A percentile compares a stretch with the other conserved stretches of the same genome.
These are phyloP conservation scores for Maudiozyma barnettii DNA, from an alignment of 805 yeast genomes.

Conservation along the genomic window DNA sequence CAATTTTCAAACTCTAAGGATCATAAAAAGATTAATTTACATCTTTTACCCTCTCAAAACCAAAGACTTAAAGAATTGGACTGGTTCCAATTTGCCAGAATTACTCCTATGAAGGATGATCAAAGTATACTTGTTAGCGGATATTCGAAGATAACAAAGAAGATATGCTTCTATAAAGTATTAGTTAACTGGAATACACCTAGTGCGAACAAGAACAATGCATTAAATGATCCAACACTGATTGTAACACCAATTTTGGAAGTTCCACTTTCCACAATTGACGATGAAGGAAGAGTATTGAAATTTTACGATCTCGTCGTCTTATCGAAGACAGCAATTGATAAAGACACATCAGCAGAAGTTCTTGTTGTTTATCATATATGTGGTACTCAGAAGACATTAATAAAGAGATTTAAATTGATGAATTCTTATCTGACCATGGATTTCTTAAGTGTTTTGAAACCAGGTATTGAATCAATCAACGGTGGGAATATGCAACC, in stretches of 20 bases:
- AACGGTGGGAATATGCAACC: slow-evolving; percentile 5
- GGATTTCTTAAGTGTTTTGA: slow-evolving; percentile 14
- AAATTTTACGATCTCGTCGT: slow-evolving; percentile 19
- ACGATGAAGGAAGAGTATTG: slow-evolving; percentile 17
- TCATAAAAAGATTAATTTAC: slow-evolving; percentile 28
- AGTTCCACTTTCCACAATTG: slow-evolving; percentile 15
- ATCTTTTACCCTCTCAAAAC: slow-evolving; percentile 17
- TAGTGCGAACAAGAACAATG: slow-evolving; percentile 8
- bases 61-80: slow-evolving; percentile 22
- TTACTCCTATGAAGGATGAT: slow-evolving; percentile 27
- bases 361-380: slow-evolving; percentile 20
- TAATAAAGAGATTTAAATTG: slow-evolving; percentile 22
- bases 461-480: slow-evolving; percentile 6
- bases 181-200: slow-evolving; percentile 26
- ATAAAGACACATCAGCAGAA: slow-evolving; percentile 23
- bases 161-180: slow-evolving; percentile 23
- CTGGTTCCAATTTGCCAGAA: slow-evolving; percentile 26
- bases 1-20: slow-evolving; percentile 32
- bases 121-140: slow-evolving; percentile 25
- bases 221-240: slow-evolving; percentile 26
- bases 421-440: slow-evolving; percentile 14
- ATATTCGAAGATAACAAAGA: slow-evolving; percentile 20
- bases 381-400: slow-evolving; percentile 16
- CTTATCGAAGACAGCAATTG: slow-evolving; percentile 21
- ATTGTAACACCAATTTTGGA: slow-evolving; percentile 20